Percentiles rank a stretch among this genome's conserved stretches.
These are phyloP conservation scores for Wallacemonas rigidus DNA, from an alignment of 208 protist species.

Conservation along the genomic window DNA sequence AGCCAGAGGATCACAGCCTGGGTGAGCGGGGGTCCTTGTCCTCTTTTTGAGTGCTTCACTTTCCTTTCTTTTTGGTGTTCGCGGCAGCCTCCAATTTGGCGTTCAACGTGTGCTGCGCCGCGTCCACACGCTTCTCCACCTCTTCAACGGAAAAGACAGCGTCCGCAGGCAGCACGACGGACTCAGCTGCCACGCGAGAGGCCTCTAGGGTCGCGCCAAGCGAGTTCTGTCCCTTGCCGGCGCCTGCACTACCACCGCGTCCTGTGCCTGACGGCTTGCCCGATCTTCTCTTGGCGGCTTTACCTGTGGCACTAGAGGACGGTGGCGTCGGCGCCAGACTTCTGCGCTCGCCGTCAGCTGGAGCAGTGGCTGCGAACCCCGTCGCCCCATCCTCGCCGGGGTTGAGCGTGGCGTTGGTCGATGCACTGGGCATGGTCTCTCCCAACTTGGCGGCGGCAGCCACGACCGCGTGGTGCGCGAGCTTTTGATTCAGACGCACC, in stretches of 20 bases:
- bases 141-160: conserved; percentile 53
- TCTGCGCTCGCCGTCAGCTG: background rate
- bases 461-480: conserved; percentile 34
- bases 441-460: background rate
- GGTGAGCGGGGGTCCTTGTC: no score
- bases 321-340: conserved; percentile 12
- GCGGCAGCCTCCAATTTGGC: conserved; percentile 23
- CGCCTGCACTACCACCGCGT: no score
- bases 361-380: background rate
- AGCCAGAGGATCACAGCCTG: background rate
- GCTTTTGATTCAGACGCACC: conserved; percentile 44
- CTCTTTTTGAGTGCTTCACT: background rate
- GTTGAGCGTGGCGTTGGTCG: no score
- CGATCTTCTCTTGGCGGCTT: conserved; percentile 17
- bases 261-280: background rate
- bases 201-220: conserved; percentile 3
- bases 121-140: conserved; percentile 59
- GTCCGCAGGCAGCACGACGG: conserved; percentile 25
- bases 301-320: background rate
- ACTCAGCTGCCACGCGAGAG: conserved; percentile 22
- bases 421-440: background rate
- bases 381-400: background rate
- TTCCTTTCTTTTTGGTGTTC: conserved; percentile 23
- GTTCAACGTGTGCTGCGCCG: conserved; percentile 35
- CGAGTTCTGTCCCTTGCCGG: background rate